Base-by-base conservation (phyloP, 2,329 filamentous ascomycete species). In the Pleomassaria siparia region DNA sequence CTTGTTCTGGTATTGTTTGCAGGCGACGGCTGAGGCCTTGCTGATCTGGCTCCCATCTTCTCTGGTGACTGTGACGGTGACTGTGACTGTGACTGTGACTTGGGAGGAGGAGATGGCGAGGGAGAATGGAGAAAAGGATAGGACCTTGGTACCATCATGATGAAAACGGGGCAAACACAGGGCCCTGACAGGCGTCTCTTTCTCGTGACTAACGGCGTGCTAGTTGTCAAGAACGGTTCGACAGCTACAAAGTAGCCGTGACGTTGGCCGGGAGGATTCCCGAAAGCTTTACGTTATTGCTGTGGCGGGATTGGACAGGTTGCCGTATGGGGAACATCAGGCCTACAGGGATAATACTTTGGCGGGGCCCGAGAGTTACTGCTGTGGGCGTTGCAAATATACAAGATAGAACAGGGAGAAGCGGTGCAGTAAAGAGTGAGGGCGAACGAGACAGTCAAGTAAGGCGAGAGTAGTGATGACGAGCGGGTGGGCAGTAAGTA, bases 121-220 rank as follows among this genome's bases (percentile, higher is more conserved):
- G 67, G 60, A 45, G 55, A 60, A n/a, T 66, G 63, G 26, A 66
- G 58, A 60, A 73, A 74, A 46, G 69, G 67, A 60, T 72, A 77
- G 49, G 72, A 72, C 56, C 73, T 70, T 59, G 74, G 73, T 59
- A 75, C 73, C 63, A 76, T 71, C 72, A 76, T 76, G 37, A 20
- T 35, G 56, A 50, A 42, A 50, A 58, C 50, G 43, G 43, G n/a
- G n/a, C n/a, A n/a, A n/a, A n/a, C n/a, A n/a, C n/a, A n/a, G n/a
- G n/a, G 50, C 54, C 55, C 49, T 57, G 58, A 54, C 54, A 54
- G 56, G 49, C 51, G 53, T 53, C 54, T 42, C 29, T n/a, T n/a
- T 50, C 56, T 54, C 56, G 62, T 63, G 60, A 66, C 62, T 56
- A 60, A 50, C 37, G 50, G 47, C 47, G 40, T 33, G 29, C 36